A percentile compares a stretch with the other conserved stretches of the same genome.
Evolutionary conservation across 306 rosid species (phyloP).

Genomic region (Abrus pulchellus): DNA sequence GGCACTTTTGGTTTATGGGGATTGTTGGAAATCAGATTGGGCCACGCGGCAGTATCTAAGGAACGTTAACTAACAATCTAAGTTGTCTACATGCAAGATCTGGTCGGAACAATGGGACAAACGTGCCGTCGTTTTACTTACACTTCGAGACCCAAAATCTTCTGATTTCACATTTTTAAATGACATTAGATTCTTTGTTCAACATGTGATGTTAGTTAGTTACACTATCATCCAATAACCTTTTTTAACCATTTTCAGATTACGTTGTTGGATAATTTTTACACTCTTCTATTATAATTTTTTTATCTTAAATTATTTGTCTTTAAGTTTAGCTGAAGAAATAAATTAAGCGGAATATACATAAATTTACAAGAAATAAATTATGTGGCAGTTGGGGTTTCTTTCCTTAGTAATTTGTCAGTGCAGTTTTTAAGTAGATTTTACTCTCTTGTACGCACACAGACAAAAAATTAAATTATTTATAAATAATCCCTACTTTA

Average conservation of each 20-base stretch:
- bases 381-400: background rate
- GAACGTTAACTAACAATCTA: slow-evolving; percentile 25
- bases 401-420: background rate
- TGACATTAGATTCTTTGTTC: background rate
- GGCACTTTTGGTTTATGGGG: background rate
- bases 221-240: background rate
- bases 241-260: background rate
- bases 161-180: slow-evolving; percentile 45
- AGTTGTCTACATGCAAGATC: slow-evolving; percentile 52
- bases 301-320: too few relatives aligned
- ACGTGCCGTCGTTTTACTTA: slow-evolving; percentile 53
- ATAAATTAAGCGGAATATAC: too few relatives aligned
- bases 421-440: background rate
- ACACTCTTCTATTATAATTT: too few relatives aligned
- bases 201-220: slow-evolving; percentile 34
- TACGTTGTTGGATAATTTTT: background rate
- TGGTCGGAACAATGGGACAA: slow-evolving; percentile 51
- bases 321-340: too few relatives aligned
- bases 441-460: background rate
- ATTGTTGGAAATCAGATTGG: slow-evolving; percentile 32
- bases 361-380: too few relatives aligned
- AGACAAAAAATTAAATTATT: too few relatives aligned
- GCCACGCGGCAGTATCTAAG: slow-evolving; percentile 52
- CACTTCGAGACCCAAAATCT: slow-evolving; percentile 60
- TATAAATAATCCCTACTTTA: too few relatives aligned